phyloP scores from a whole-genome alignment of 78 protist species.

The Dictyostelium intermedium region DNA sequence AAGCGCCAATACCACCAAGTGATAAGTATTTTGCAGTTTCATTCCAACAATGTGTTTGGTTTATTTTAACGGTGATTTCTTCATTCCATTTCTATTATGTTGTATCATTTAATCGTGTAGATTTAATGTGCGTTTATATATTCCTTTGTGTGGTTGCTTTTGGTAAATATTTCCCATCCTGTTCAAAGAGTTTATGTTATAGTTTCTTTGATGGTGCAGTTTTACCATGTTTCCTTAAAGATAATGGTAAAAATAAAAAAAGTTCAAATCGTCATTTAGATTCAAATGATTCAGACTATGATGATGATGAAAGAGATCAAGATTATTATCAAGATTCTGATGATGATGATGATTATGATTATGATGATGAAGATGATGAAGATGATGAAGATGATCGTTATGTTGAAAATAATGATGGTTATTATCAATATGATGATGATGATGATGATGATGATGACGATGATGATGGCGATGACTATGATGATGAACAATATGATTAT shows the following conservation, averaged over 20 bases:
- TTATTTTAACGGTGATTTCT: neutral
- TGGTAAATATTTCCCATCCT: constrained; percentile 58
- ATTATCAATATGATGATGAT: neutral
- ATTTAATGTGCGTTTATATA: constrained; percentile 23
- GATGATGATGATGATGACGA: neutral
- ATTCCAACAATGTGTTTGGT: constrained; percentile 53
- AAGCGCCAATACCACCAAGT: constrained; percentile 8
- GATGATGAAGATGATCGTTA: neutral
- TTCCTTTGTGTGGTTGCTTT: constrained; percentile 21
- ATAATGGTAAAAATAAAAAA: neutral
- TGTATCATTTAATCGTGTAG: neutral
- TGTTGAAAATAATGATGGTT: neutral
- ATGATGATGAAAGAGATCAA: constrained; percentile 4
- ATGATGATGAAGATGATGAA: constrained; percentile 2
- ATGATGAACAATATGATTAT: neutral
- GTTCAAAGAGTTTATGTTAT: constrained; percentile 56
- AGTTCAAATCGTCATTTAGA: neutral
- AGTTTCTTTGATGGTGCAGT: constrained; percentile 64
- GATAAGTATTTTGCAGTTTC: constrained; percentile 19
- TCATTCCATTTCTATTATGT: constrained; percentile 22
- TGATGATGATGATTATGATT: neutral
- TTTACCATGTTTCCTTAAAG: constrained; percentile 11
- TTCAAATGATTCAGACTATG: neutral
- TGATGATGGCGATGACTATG: neutral
- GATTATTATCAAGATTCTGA: neutral